Evolutionary conservation across 1,284 basidiomycete species (phyloP).

Genomic region (Fomes fomentarius): DNA sequence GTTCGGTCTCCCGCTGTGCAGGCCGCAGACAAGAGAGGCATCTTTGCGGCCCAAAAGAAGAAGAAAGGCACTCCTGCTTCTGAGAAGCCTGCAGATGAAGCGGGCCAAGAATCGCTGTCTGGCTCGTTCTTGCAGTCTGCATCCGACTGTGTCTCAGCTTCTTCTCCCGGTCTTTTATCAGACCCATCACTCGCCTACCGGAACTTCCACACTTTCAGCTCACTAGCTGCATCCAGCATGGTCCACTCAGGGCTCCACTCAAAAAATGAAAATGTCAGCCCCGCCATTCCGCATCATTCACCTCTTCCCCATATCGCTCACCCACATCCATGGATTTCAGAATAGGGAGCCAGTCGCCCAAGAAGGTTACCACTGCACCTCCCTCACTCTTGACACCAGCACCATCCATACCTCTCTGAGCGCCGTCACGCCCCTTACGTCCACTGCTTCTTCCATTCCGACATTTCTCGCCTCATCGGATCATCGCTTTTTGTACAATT

Average conservation of each 20-base stretch:
- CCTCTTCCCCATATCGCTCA: conserved; percentile 22
- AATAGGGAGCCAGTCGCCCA: conserved; percentile 48
- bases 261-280: conserved; percentile 28
- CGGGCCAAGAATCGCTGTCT: too few species aligned
- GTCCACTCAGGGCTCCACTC: conserved; percentile 23
- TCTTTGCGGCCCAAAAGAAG: too few species aligned
- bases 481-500: conserved; percentile 71
- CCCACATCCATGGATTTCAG: conserved; percentile 60
- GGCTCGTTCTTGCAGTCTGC: conserved; percentile 2
- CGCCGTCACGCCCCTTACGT: conserved; percentile 40
- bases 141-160: not conserved
- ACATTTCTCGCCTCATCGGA: conserved; percentile 48
- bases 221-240: conserved; percentile 18
- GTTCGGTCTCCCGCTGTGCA: too few species aligned
- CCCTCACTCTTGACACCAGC: conserved; percentile 42
- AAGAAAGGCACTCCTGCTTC: too few species aligned
- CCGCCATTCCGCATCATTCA: conserved; percentile 24
- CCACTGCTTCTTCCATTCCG: conserved; percentile 53
- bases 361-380: conserved; percentile 45
- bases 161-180: conserved; percentile 15
- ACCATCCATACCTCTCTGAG: conserved; percentile 39
- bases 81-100: too few species aligned
- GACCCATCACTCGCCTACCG: conserved; percentile 18
- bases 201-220: conserved; percentile 10
- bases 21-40: too few species aligned